Conservation (phyloP, 176 grass and related monocot genomes). For the Eremochloa ophiuroides region DNA sequence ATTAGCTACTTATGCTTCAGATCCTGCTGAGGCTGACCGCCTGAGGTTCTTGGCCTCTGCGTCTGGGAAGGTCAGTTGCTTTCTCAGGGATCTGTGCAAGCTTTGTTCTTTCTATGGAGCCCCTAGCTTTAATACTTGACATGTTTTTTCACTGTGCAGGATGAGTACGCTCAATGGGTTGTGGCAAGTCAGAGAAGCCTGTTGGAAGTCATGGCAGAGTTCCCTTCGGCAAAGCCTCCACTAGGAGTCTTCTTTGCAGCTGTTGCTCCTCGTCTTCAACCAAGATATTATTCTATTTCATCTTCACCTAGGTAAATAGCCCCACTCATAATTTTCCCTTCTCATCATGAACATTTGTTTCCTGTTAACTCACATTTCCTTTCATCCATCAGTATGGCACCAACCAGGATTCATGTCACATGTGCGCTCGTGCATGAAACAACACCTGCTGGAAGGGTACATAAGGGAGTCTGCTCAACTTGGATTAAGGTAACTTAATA, state of each 20-base stretch:
- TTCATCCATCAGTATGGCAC: constrained; percentile 62
- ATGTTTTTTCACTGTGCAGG: constrained; percentile 45
- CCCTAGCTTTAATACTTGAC: neutral
- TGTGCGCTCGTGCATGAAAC: constrained; percentile 70
- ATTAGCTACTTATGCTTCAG: constrained; percentile 73
- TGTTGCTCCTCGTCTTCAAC: constrained; percentile 76
- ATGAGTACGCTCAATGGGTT: constrained; percentile 92
- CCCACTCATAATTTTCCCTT: neutral
- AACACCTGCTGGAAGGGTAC: constrained; percentile 72
- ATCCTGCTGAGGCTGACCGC: constrained; percentile 60
- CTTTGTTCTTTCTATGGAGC: constrained; percentile 7
- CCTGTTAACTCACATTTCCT: neutral
- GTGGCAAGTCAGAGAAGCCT: constrained; percentile 85
- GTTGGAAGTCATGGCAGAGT: constrained; percentile 85
- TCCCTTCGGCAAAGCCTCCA: constrained; percentile 82
- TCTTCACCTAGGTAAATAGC: constrained; percentile 74
- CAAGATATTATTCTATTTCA: constrained; percentile 94
- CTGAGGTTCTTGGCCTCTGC: constrained; percentile 79
- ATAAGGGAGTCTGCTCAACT: constrained; percentile 90
- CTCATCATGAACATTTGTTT: neutral
- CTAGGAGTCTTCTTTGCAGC: constrained; percentile 92
- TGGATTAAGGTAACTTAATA: constrained; percentile 81
- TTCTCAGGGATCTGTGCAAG: neutral
- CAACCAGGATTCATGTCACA: constrained; percentile 83
- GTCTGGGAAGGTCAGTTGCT: constrained; percentile 72